These are phyloP conservation scores for Penicillium sp. DNA, from an alignment of 2,329 filamentous ascomycete species.

Conservation along the genomic window DNA sequence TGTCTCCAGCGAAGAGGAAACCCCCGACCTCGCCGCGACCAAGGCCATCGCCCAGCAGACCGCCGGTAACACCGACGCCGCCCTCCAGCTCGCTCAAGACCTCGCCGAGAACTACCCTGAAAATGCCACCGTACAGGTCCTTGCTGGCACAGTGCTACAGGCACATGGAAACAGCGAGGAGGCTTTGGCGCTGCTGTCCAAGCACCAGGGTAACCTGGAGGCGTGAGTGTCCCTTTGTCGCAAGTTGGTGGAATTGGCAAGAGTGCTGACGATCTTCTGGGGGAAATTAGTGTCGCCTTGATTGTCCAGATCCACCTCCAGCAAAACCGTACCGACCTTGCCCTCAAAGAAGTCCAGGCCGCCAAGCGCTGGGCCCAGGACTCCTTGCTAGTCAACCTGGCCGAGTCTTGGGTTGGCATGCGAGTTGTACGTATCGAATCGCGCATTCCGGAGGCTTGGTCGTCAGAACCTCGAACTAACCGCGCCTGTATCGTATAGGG, in stretches of 20 bases:
- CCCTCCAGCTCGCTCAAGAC: slow-evolving; percentile 64
- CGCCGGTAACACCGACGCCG: slow-evolving; percentile 62
- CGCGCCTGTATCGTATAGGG: slow-evolving; percentile 56
- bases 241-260: background rate
- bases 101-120: slow-evolving; percentile 69
- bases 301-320: slow-evolving; percentile 90
- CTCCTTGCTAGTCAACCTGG: slow-evolving; percentile 87
- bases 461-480: background rate
- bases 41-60: slow-evolving; percentile 71
- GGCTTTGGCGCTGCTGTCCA: slow-evolving; percentile 74
- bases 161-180: slow-evolving; percentile 80
- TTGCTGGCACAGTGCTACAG: slow-evolving; percentile 80
- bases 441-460: background rate
- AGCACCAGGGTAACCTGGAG: slow-evolving; percentile 80
- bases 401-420: slow-evolving; percentile 92
- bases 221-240: slow-evolving; percentile 59
- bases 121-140: slow-evolving; percentile 77
- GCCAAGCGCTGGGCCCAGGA: slow-evolving; percentile 95
- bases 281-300: slow-evolving; percentile 66
- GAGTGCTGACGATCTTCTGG: slow-evolving; percentile 11
- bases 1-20: slow-evolving; percentile 62
- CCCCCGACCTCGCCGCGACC: slow-evolving; percentile 75
- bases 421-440: slow-evolving; percentile 65
- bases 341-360: slow-evolving; percentile 81
- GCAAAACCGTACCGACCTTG: slow-evolving; percentile 89